A percentile compares a stretch with the other conserved stretches of the same genome.
phyloP scores from a whole-genome alignment of 202 grass and related monocot species.

The Sporobolus alterniflorus region DNA sequence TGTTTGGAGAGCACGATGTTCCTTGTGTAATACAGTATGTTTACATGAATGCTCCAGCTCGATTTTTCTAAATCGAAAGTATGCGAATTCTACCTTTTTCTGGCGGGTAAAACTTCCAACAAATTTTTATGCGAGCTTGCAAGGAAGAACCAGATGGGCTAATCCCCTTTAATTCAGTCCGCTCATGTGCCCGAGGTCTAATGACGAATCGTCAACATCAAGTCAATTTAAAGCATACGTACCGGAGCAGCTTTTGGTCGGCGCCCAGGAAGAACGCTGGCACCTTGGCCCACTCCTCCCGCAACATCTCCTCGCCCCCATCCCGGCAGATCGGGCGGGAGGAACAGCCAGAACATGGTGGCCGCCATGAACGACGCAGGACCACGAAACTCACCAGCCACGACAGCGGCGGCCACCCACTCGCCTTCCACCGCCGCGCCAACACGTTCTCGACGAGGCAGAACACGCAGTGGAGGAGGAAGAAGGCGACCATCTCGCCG shows the following conservation, averaged over 20 bases:
- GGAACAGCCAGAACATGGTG: slow-evolving; percentile 59
- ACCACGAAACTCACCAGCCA: neutral
- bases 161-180: neutral
- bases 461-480: slow-evolving; percentile 44
- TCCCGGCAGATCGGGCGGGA: slow-evolving; percentile 44
- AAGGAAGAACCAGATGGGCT: neutral
- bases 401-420: slow-evolving; percentile 10
- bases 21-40: neutral
- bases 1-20: neutral
- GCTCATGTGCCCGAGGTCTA: neutral
- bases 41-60: too few species aligned
- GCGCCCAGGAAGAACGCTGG: neutral
- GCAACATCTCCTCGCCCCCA: slow-evolving; percentile 28
- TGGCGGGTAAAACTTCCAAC: too few species aligned
- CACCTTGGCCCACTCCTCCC: slow-evolving; percentile 46
- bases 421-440: neutral
- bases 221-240: neutral
- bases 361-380: neutral
- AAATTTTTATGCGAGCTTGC: neutral
- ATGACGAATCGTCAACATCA: neutral
- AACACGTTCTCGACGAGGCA: slow-evolving; percentile 47
- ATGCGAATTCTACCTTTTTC: too few species aligned
- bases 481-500: slow-evolving; percentile 48
- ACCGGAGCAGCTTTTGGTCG: slow-evolving; percentile 3
- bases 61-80: too few species aligned